A percentile compares a stretch with the other conserved stretches of the same genome.
Evolutionary conservation across 1,139 yeast genomes (phyloP).

Genomic region (Debaryomyces robertsiae): DNA sequence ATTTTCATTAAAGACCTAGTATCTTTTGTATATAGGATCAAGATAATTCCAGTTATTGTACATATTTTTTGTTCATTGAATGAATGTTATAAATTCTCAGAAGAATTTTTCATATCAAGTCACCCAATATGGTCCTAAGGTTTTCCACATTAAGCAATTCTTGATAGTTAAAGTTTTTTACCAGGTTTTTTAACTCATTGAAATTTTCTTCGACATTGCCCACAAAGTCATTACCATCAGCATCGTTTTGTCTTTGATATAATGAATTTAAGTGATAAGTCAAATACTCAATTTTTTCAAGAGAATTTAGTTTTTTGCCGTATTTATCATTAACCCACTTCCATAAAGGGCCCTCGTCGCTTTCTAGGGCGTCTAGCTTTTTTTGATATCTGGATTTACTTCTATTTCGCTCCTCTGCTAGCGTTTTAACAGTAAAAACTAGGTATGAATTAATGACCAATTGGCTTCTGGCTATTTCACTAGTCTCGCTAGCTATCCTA

Average conservation of each 20-base stretch:
- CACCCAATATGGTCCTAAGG: slow-evolving; percentile 17
- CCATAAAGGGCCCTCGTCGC: slow-evolving; percentile 24
- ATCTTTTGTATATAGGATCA: slow-evolving; percentile 12
- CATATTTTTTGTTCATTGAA: slow-evolving; percentile 7
- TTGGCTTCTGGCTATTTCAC: slow-evolving; percentile 29
- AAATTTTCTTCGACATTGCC: slow-evolving; percentile 15
- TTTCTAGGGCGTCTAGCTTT: slow-evolving; percentile 9
- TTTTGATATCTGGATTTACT: slow-evolving; percentile 7
- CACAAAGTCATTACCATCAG: slow-evolving; percentile 9
- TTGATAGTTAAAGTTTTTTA: slow-evolving; percentile 18
- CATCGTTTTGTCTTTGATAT: slow-evolving; percentile 12
- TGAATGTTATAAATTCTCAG: slow-evolving; percentile 7
- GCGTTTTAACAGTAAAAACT: slow-evolving; percentile 14
- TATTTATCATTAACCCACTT: slow-evolving; percentile 24
- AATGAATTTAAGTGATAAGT: slow-evolving; percentile 23
- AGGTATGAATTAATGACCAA: slow-evolving; percentile 27
- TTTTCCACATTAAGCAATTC: slow-evolving; percentile 19
- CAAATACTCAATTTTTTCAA: slow-evolving; percentile 29
- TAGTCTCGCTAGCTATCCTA: slow-evolving; percentile 26
- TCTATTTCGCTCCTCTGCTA: slow-evolving; percentile 10
- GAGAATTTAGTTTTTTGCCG: slow-evolving; percentile 22
- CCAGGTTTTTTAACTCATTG: slow-evolving; percentile 19
- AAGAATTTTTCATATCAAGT: slow-evolving; percentile 11
- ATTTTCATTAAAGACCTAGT: slow-evolving; percentile 1
- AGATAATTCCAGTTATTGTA: slow-evolving; percentile 9